A percentile compares a stretch with the other conserved stretches of the same genome.
Evolutionary conservation across 805 yeast genomes (phyloP).

Genomic region (Kodamaea fukazawae): DNA sequence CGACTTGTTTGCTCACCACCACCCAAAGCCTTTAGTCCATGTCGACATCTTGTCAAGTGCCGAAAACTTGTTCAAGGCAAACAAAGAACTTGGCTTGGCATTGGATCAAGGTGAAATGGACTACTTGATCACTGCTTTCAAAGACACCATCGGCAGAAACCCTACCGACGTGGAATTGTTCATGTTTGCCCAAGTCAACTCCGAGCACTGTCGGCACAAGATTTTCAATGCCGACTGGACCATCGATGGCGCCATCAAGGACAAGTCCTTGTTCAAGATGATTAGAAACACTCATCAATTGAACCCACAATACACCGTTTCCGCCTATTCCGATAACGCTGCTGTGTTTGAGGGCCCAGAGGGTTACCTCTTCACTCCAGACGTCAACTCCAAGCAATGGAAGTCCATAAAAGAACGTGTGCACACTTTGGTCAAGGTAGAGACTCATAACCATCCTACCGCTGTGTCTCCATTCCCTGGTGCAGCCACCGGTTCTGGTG

Average conservation of each 20-base stretch:
- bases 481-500: conserved; percentile 99
- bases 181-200: conserved; percentile 99
- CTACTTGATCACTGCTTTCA: conserved; percentile 81
- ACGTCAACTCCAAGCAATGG: conserved; percentile 71
- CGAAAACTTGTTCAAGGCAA: conserved; percentile 69
- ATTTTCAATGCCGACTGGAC: conserved; percentile 99
- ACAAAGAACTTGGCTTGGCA: conserved; percentile 87
- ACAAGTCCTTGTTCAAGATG: conserved; percentile 83
- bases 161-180: conserved; percentile 98
- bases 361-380: conserved; percentile 78
- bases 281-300: conserved; percentile 87
- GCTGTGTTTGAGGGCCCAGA: conserved; percentile 88
- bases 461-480: conserved; percentile 99
- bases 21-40: conserved; percentile 78
- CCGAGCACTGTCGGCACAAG: conserved; percentile 99
- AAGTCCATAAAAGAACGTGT: conserved; percentile 69
- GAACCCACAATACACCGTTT: conserved; percentile 77
- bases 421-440: conserved; percentile 91
- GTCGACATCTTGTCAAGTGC: conserved; percentile 60
- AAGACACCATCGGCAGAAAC: conserved; percentile 69
- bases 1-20: conserved; percentile 74
- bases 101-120: conserved; percentile 90
- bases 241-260: conserved; percentile 77
- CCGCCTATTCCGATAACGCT: conserved; percentile 97
- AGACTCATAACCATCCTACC: conserved; percentile 98